Evolutionary conservation across 805 yeast genomes (phyloP).

Genomic region (Maudiozyma turicensis): DNA sequence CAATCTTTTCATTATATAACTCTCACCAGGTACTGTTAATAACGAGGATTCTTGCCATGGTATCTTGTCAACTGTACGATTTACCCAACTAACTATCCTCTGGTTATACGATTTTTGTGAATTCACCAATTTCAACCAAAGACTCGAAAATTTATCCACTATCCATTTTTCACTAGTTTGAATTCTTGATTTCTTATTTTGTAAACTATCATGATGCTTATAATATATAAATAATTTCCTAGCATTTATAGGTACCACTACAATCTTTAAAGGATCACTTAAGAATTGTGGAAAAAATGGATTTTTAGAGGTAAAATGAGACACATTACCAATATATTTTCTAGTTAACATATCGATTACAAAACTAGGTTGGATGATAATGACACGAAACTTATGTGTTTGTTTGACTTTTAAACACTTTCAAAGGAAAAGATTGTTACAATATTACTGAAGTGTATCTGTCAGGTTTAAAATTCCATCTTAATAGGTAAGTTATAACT

Average conservation of each 20-base stretch:
- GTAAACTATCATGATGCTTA: conserved; percentile 38
- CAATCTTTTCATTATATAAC: conserved; percentile 35
- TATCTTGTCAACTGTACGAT: conserved; percentile 46
- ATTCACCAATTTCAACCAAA: conserved; percentile 53
- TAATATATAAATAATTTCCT: conserved; percentile 56
- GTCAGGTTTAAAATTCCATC: too few relatives aligned
- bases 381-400: too few relatives aligned
- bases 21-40: conserved; percentile 63
- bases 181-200: conserved; percentile 31
- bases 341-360: not conserved
- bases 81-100: conserved; percentile 45
- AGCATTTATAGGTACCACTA: conserved; percentile 65
- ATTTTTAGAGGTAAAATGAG: not conserved
- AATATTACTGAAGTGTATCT: too few relatives aligned
- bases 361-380: too few relatives aligned
- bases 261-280: conserved; percentile 45
- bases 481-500: too few relatives aligned
- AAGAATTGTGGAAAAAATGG: conserved; percentile 3
- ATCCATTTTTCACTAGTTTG: conserved; percentile 36
- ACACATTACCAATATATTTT: not conserved
- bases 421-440: too few relatives aligned
- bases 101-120: conserved; percentile 51
- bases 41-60: conserved; percentile 77
- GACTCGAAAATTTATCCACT: conserved; percentile 39
- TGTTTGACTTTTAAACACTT: too few relatives aligned